These are phyloP conservation scores for Aspergillus indologenus DNA, from an alignment of 495 filamentous ascomycete species.

Conservation along the genomic window DNA sequence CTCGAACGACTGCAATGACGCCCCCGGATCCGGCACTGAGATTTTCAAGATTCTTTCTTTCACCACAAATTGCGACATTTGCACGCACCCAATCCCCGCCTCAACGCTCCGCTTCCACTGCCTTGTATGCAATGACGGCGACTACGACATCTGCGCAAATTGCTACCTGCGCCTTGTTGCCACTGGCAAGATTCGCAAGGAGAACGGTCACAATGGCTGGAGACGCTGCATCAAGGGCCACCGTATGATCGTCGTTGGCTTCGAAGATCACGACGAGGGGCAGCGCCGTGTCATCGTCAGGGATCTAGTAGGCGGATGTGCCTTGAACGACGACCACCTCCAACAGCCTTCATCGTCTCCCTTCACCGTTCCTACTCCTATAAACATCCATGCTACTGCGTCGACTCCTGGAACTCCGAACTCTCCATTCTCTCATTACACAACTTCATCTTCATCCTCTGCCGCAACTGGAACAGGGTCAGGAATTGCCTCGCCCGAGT, in stretches of 20 bases:
- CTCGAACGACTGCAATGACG: background rate
- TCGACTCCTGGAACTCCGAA: background rate
- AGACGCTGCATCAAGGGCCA: slow-evolving; percentile 75
- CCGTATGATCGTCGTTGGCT: slow-evolving; percentile 78
- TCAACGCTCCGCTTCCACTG: slow-evolving; percentile 73
- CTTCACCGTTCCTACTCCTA: slow-evolving; percentile 10
- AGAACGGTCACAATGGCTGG: slow-evolving; percentile 79
- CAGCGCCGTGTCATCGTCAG: slow-evolving; percentile 56
- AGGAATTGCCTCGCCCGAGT: slow-evolving; percentile 23
- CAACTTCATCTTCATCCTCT: too few species aligned
- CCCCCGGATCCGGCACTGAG: slow-evolving; percentile 24
- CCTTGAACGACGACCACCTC: slow-evolving; percentile 54
- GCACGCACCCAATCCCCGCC: slow-evolving; percentile 65
- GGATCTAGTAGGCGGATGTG: slow-evolving; percentile 71
- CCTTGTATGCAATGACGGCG: slow-evolving; percentile 61
- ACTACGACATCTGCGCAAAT: slow-evolving; percentile 76
- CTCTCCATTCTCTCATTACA: slow-evolving; percentile 3
- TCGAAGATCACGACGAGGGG: slow-evolving; percentile 56
- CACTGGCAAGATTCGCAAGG: slow-evolving; percentile 58
- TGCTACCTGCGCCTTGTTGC: slow-evolving; percentile 69
- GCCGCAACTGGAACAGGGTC: slow-evolving; percentile 4
- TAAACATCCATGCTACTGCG: background rate
- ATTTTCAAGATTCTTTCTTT: slow-evolving; percentile 59
- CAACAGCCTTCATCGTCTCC: slow-evolving; percentile 20
- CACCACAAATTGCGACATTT: slow-evolving; percentile 70